Evolutionary conservation across 2,329 filamentous ascomycete genomes (phyloP).

Genomic region (Elsinoe batatas): DNA sequence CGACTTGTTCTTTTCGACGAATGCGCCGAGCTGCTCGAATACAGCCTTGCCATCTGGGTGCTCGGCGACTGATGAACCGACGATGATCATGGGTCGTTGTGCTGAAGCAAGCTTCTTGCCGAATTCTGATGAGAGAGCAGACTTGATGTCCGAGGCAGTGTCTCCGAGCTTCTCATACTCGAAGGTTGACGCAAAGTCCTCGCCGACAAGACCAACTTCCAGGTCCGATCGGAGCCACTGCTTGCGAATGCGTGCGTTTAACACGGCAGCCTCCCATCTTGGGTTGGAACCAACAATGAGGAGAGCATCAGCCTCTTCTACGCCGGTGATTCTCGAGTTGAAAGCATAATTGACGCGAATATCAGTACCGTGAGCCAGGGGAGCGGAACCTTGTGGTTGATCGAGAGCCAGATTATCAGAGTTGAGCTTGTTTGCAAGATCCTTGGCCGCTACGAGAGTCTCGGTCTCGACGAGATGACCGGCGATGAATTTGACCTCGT

Average conservation of each 20-base stretch:
- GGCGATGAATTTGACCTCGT: conserved; percentile 93
- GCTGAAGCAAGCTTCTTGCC: conserved; percentile 84
- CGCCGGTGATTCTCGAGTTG: conserved; percentile 88
- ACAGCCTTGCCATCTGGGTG: conserved; percentile 85
- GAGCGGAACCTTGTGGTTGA: conserved; percentile 71
- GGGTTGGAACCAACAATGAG: conserved; percentile 93
- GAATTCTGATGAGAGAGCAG: conserved; percentile 73
- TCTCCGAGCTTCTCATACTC: conserved; percentile 85
- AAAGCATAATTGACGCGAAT: conserved; percentile 91
- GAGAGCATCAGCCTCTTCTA: conserved; percentile 87
- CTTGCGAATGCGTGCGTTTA: conserved; percentile 95
- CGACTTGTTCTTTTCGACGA: conserved; percentile 84
- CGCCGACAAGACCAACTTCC: conserved; percentile 82
- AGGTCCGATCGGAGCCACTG: conserved; percentile 95
- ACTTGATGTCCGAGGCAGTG: conserved; percentile 71
- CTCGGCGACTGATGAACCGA: conserved; percentile 86
- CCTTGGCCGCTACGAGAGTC: conserved; percentile 91
- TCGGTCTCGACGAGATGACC: conserved; percentile 88
- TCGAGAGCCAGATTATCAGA: conserved; percentile 94
- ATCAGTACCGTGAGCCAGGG: conserved; percentile 85
- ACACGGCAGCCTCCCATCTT: conserved; percentile 83
- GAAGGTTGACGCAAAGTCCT: conserved; percentile 88
- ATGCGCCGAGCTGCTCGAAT: conserved; percentile 80
- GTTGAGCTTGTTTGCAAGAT: conserved; percentile 89
- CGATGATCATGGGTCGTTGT: conserved; percentile 91